These are phyloP conservation scores for Fomitopsis pulvina DNA, from an alignment of 768 basidiomycete genomes.

Conservation along the genomic window DNA sequence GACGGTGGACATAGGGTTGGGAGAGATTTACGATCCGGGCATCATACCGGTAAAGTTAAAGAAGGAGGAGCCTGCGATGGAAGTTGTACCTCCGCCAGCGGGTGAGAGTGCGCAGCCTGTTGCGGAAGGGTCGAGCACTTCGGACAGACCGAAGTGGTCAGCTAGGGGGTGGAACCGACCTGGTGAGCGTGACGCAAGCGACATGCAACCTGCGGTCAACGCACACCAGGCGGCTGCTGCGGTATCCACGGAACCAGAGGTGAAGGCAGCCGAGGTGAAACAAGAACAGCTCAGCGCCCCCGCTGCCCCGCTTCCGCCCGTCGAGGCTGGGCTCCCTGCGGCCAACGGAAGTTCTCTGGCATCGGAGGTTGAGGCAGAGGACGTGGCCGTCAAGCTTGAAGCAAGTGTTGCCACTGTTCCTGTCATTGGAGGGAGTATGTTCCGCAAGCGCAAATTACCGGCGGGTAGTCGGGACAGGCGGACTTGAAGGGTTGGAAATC, in stretches of 20 bases:
- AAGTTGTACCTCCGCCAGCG: background rate
- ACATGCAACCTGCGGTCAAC: background rate
- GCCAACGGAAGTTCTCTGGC: background rate
- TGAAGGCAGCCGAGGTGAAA: background rate
- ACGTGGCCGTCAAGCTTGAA: constrained; percentile 8
- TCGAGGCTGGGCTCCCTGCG: too few species aligned
- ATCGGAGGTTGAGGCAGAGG: constrained; percentile 7
- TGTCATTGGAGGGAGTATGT: constrained; percentile 13
- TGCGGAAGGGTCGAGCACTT: background rate
- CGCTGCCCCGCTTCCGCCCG: too few species aligned
- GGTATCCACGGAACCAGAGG: background rate
- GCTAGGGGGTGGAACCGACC: constrained; percentile 23
- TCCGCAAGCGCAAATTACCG: constrained; percentile 22
- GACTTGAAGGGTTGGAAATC: background rate
- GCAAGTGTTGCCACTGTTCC: constrained; percentile 3
- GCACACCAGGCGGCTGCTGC: background rate
- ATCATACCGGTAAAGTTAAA: constrained; percentile 59
- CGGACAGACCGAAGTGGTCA: constrained; percentile 19
- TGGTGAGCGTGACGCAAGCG: constrained; percentile 8
- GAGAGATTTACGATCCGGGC: constrained; percentile 79
- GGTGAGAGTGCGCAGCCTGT: background rate
- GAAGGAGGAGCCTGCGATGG: constrained; percentile 38
- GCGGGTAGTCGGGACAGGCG: constrained; percentile 17
- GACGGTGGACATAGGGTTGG: constrained; percentile 51
- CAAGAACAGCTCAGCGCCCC: background rate